A percentile compares a stretch with the other conserved stretches of the same genome.
Evolutionary conservation across 805 yeast genomes (phyloP).

Genomic region (Dipodascus geniculatus): DNA sequence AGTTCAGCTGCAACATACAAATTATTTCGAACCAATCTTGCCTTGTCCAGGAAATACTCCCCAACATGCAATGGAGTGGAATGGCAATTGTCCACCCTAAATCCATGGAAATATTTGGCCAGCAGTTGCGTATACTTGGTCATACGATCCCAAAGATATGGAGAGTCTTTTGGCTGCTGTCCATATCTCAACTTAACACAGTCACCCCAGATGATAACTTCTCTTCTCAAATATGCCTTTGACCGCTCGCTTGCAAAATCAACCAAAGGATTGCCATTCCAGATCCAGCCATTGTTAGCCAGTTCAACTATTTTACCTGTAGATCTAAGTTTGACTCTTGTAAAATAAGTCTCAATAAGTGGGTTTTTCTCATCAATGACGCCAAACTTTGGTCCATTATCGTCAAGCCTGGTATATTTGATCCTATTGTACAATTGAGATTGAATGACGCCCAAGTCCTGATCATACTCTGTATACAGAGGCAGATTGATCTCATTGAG

Average conservation of each 20-base stretch:
- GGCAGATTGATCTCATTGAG: slow-evolving; percentile 71
- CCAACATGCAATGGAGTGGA: slow-evolving; percentile 96
- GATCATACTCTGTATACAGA: slow-evolving; percentile 62
- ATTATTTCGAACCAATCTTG: slow-evolving; percentile 74
- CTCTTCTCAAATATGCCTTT: slow-evolving; percentile 76
- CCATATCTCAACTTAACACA: slow-evolving; percentile 93
- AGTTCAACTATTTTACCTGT: slow-evolving; percentile 47
- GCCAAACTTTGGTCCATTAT: slow-evolving; percentile 73
- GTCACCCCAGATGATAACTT: slow-evolving; percentile 95
- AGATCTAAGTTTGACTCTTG: slow-evolving; percentile 42
- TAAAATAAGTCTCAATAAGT: slow-evolving; percentile 78
- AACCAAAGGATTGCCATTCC: slow-evolving; percentile 91
- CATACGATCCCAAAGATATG: slow-evolving; percentile 84
- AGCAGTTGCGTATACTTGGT: slow-evolving; percentile 56
- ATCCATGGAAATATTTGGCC: slow-evolving; percentile 72
- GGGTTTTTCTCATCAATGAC: slow-evolving; percentile 42
- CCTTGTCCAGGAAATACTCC: slow-evolving; percentile 74
- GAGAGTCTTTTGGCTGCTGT: slow-evolving; percentile 63
- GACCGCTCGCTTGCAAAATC: slow-evolving; percentile 81
- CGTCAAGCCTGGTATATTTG: slow-evolving; percentile 63
- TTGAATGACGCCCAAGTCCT: slow-evolving; percentile 52
- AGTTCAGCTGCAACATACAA: slow-evolving; percentile 89
- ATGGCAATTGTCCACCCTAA: slow-evolving; percentile 91
- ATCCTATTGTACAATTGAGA: slow-evolving; percentile 67
- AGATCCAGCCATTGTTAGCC: slow-evolving; percentile 97